A percentile compares a stretch with the other conserved stretches of the same genome.
Conservation (phyloP, 2,329 filamentous ascomycete species). For the Arthrobotrys sphaeroides region DNA sequence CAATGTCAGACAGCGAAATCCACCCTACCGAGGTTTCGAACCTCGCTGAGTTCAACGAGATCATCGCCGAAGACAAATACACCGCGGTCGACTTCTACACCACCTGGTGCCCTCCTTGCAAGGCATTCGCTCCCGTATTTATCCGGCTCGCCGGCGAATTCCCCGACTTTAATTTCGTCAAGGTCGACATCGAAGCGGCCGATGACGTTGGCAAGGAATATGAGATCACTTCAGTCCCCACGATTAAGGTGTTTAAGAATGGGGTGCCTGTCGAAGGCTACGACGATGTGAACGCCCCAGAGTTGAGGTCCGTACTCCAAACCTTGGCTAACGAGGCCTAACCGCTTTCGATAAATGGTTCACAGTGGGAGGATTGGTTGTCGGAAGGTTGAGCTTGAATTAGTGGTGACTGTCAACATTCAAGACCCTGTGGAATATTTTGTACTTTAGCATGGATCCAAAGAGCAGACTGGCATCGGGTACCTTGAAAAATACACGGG, state of each 20-base stretch:
- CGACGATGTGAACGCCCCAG: neutral
- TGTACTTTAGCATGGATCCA: too few species aligned
- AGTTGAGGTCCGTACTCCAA: neutral
- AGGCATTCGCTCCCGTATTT: constrained; percentile 69
- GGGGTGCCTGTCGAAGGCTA: constrained; percentile 62
- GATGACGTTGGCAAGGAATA: constrained; percentile 66
- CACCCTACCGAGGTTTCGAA: neutral
- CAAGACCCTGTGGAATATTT: too few species aligned
- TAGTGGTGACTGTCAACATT: too few species aligned
- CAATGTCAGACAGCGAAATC: neutral
- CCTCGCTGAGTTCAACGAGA: constrained; percentile 64
- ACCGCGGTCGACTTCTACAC: constrained; percentile 70
- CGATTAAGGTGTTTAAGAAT: constrained; percentile 70
- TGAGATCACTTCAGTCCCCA: constrained; percentile 68
- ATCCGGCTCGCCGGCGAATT: constrained; percentile 63
- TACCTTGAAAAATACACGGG: too few species aligned
- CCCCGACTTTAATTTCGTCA: constrained; percentile 66
- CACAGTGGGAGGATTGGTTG: too few species aligned
- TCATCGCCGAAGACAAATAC: constrained; percentile 65
- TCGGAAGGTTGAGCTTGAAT: too few species aligned
- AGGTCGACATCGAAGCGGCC: constrained; percentile 69
- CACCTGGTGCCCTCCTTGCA: constrained; percentile 71
- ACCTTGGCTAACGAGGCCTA: neutral
- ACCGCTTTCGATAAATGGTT: too few species aligned
- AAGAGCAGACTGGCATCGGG: too few species aligned